A percentile compares a stretch with the other conserved stretches of the same genome.
phyloP scores from a whole-genome alignment of 306 rosid species.

The Rosa rugosa region DNA sequence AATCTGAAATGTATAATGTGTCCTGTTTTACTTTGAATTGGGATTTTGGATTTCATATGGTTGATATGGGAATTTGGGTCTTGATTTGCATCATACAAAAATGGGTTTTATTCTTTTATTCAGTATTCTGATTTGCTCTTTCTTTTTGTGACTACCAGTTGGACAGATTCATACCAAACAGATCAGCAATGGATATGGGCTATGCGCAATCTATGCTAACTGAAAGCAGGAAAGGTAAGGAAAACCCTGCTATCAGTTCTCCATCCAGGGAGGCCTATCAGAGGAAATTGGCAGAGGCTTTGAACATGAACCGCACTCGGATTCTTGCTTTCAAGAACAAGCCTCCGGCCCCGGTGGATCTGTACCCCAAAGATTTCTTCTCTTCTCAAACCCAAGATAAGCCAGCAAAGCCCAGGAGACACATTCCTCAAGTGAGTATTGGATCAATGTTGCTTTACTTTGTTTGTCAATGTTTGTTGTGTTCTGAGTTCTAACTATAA shows the following conservation, averaged over 20 bases:
- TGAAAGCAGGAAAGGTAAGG: constrained; percentile 46
- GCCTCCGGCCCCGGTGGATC: constrained; percentile 58
- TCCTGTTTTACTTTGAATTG: background rate
- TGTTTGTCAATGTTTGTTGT: background rate
- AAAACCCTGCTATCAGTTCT: constrained; percentile 47
- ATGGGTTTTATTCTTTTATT: background rate
- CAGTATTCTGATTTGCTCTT: background rate
- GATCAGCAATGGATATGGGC: constrained; percentile 43
- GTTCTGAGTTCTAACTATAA: background rate
- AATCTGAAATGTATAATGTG: background rate
- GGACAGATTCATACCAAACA: constrained; percentile 40
- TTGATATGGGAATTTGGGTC: background rate
- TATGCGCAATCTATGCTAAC: constrained; percentile 38
- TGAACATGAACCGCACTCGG: constrained; percentile 66
- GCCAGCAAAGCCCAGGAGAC: constrained; percentile 43
- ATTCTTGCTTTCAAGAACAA: constrained; percentile 88
- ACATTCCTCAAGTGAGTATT: constrained; percentile 63
- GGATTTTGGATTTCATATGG: background rate
- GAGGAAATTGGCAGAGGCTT: constrained; percentile 55
- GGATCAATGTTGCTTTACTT: background rate
- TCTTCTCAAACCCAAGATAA: constrained; percentile 37
- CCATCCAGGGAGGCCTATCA: constrained; percentile 60
- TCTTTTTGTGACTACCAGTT: constrained; percentile 19
- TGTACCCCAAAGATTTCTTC: constrained; percentile 45
- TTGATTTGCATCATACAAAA: background rate